phyloP scores from a whole-genome alignment of 148 eudicot genomes.

The Rhododendron simsii region DNA sequence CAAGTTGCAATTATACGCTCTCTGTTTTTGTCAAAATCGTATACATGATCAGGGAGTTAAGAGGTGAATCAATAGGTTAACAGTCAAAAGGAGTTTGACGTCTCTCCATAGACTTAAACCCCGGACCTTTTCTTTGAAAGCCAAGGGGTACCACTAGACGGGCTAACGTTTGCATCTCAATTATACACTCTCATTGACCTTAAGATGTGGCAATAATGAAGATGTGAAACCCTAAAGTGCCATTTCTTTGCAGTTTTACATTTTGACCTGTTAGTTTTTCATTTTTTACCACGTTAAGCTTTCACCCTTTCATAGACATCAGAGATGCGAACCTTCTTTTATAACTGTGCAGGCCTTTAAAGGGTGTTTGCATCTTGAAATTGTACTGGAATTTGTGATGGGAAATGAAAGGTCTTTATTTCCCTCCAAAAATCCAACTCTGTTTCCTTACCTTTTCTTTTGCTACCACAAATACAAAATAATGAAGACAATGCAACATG shows the following conservation, averaged over 20 bases:
- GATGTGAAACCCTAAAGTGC: background rate
- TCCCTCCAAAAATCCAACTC: background rate
- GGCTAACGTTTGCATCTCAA: no score
- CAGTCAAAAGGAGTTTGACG: no score
- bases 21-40: no score
- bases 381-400: background rate
- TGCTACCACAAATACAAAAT: background rate
- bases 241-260: background rate
- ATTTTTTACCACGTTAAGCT: background rate
- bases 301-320: background rate
- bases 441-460: background rate
- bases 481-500: background rate
- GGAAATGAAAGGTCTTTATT: background rate
- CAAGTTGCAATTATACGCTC: no score
- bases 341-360: background rate
- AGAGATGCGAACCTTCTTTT: background rate
- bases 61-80: no score
- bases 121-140: no score
- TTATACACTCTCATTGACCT: background rate
- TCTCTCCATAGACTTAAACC: no score
- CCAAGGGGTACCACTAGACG: no score
- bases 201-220: no score
- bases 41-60: no score
- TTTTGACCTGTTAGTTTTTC: background rate
- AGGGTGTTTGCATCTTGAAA: background rate